Evolutionary conservation across 371 early-diverging fungal species (phyloP).

Genomic region (Mortierella sp.): DNA sequence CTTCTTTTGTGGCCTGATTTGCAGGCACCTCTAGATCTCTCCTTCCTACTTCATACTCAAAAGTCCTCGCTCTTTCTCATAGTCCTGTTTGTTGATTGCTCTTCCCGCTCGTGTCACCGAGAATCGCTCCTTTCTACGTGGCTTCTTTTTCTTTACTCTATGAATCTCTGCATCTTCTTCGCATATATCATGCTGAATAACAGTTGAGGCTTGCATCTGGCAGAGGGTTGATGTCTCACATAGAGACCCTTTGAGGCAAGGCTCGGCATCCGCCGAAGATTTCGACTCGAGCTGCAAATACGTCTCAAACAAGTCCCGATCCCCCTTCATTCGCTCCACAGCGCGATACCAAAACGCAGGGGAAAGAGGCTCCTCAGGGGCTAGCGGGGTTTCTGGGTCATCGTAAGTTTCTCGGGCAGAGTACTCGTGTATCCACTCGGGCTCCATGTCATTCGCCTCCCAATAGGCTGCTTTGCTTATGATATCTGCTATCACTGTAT

Average conservation of each 20-base stretch:
- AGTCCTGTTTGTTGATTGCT: constrained; percentile 15
- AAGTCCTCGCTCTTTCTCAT: constrained; percentile 26
- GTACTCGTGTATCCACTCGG: constrained; percentile 50
- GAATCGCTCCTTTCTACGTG: constrained; percentile 23
- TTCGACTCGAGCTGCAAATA: constrained; percentile 44
- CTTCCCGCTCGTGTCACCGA: constrained; percentile 32
- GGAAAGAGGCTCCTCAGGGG: constrained; percentile 30
- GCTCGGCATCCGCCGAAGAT: constrained; percentile 23
- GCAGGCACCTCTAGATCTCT: not conserved
- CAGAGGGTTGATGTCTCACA: constrained; percentile 37
- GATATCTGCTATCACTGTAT: constrained; percentile 43
- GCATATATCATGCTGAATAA: constrained; percentile 26
- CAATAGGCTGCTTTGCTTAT: constrained; percentile 33
- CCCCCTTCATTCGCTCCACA: constrained; percentile 40
- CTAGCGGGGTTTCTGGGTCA: constrained; percentile 16
- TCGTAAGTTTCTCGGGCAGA: constrained; percentile 35
- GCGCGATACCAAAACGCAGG: constrained; percentile 46
- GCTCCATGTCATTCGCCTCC: constrained; percentile 40
- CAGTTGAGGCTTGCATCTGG: constrained; percentile 52
- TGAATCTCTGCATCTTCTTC: not conserved
- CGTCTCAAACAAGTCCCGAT: constrained; percentile 23
- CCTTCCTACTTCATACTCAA: not conserved
- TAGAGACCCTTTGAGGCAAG: constrained; percentile 24
- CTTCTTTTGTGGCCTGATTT: no score
- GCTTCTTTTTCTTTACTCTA: constrained; percentile 18